Evolutionary conservation across 1,284 basidiomycete genomes (phyloP), one percentile per base, ranked within the genome.

Genomic region (Heliocybe sulcata): DNA sequence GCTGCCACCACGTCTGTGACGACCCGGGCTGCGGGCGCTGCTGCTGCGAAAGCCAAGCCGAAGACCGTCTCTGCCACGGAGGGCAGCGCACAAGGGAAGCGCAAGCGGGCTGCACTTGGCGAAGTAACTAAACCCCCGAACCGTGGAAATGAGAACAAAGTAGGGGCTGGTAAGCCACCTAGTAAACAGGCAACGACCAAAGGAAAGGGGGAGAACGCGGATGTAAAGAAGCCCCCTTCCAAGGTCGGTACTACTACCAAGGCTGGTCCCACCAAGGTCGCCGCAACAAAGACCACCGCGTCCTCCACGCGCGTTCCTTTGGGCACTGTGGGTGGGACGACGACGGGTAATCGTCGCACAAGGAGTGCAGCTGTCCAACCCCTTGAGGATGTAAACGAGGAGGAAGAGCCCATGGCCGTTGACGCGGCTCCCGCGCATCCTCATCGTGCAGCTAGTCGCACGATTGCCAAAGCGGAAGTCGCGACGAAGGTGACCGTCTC

Each of bases 71-170:
- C 72, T 55, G 79, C 81, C 56, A 62, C 67, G 14, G 74, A 77
- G 25, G 59, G 61, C 2, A 64, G 73, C 10, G 72, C 74, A 10
- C 67, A 69, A 59, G 80, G 77, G 50, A 90, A 90, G 70, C 77
- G 86, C 58, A 90, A 90, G 67, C 82, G 88, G 51, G 85, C 87
- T 56, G 85, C 85, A 2, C 72, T 89, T 27, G 83, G 82, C 29
- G 87, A 89, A 67, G 81, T 87, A 23, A 76, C 82, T 2, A 71
- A 75, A 52, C 70, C 77, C 20, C 72, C 77, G 26, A 74, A 74
- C 57, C 79, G 79, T 65, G 69, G 67, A 58, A 63, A 60, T 38
- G 64, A 65, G 54, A 70, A 77, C 60, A 76, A 75, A 61, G 59
- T 63, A 14, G 33, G 8, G 16, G 23, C 25, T 26, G 16, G n/a